These are phyloP conservation scores for Cercophora scortea DNA, from an alignment of 495 filamentous ascomycete genomes.

Conservation along the genomic window DNA sequence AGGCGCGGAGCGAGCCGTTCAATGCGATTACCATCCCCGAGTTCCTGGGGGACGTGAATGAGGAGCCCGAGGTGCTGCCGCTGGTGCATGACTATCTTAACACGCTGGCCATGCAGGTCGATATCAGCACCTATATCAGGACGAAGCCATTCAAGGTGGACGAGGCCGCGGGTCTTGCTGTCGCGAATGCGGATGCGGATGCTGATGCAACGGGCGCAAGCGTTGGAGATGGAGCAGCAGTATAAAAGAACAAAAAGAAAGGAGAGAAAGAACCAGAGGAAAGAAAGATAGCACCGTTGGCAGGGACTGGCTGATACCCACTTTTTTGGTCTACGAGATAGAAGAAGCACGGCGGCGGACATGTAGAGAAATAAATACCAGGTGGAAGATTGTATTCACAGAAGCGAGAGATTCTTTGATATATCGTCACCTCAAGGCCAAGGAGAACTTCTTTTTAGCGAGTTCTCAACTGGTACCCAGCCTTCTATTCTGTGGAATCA, in stretches of 20 bases:
- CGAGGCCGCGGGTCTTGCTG: background rate
- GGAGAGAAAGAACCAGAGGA: no score
- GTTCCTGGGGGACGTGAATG: conserved; percentile 45
- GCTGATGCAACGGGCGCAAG: no score
- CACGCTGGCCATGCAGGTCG: conserved; percentile 26
- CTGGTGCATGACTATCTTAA: conserved; percentile 45
- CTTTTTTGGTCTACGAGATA: no score
- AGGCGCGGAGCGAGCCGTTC: conserved; percentile 73
- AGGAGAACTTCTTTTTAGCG: conserved; percentile 3
- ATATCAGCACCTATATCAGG: conserved; percentile 41
- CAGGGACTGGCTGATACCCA: no score
- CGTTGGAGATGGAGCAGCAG: no score
- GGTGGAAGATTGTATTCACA: no score
- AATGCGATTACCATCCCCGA: conserved; percentile 78
- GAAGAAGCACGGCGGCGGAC: no score
- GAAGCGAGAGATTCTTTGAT: background rate
- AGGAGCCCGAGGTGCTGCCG: conserved; percentile 29
- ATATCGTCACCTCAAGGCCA: background rate
- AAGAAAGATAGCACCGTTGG: no score
- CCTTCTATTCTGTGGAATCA: conserved; percentile 18
- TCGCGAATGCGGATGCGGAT: no score
- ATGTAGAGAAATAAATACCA: no score
- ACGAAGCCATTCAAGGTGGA: conserved; percentile 23
- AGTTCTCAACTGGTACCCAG: conserved; percentile 10
- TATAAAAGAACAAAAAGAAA: no score